Base-by-base conservation (phyloP, 106 monocot genomes). In the Dendrobium officinale region DNA sequence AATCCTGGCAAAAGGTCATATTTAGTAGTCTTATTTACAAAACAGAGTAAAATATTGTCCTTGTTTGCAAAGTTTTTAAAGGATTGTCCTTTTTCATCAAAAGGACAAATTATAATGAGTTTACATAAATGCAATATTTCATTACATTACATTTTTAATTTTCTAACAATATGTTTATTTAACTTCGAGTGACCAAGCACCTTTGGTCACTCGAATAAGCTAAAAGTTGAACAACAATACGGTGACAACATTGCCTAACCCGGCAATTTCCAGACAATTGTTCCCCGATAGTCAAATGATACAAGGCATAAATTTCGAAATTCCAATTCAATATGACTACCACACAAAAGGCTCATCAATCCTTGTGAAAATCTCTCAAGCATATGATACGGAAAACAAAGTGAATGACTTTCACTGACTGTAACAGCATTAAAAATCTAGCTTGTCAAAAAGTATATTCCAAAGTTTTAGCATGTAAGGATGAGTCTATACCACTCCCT, bases 401-500 rank as follows among this genome's bases (percentile, higher is more conserved):
- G 4, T 10, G 68, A 20, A 68, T 27, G 68, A 68, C 29, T 9
- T 68, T 31, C 24, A 68, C 29, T 68, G 68, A 31, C 9, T 29
- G 7, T 31, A 17, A 68, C 13, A 31, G 8, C 68, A 68, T 6
- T 29, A 20, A 20, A 61, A 48, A 20, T 61, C 20, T 20, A 61
- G 68, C 27, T 68, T 68, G 68, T 68, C 68, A 68, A 64, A 24
- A 64, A 64, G n/a, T 6, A 64, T 15, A 29, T 68, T 31, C 68
- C 31, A 27, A 68, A 68, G n/a, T 33, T 31, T 68, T 68, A 68
- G 27, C 29, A 68, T 1, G 26, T 68, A 68, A 68, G 10, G 29
- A 5, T 68, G 26, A 27, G 4, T 70, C 4, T 85, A 85, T 88
- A 99, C 99, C 99, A 99, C 3, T 99, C 99, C 67, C 99, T 93